A percentile compares a stretch with the other conserved stretches of the same genome.
Conservation (phyloP, 1,284 basidiomycete genomes). For the Sporisorium reilianum region DNA sequence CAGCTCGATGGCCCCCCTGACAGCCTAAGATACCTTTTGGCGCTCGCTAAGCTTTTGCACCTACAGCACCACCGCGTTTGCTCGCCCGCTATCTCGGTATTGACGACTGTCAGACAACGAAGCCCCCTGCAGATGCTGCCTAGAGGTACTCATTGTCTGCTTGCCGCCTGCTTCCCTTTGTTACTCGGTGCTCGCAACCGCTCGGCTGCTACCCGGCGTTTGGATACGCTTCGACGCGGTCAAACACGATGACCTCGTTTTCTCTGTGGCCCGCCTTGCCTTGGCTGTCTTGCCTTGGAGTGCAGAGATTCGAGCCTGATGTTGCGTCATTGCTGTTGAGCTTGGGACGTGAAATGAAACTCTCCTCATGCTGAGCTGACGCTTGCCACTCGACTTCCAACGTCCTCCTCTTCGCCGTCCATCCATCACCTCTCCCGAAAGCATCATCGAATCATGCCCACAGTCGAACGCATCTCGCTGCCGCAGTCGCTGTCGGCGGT, state of each 20-base stretch:
- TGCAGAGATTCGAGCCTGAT: not conserved
- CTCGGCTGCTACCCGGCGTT: not conserved
- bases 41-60: not conserved
- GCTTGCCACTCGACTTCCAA: not conserved
- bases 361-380: not conserved
- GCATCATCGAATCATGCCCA: conserved; percentile 16
- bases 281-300: not conserved
- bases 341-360: not conserved
- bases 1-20: not conserved
- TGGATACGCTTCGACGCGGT: too few relatives aligned
- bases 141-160: not conserved
- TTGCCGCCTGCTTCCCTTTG: conserved; percentile 1
- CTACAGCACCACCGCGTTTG: too few relatives aligned
- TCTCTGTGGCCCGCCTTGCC: too few relatives aligned
- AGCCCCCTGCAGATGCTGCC: conserved; percentile 1
- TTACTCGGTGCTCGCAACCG: not conserved
- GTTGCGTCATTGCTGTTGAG: conserved; percentile 1
- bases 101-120: not conserved
- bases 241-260: too few relatives aligned
- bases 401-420: not conserved
- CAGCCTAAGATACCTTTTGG: not conserved
- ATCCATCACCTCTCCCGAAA: not conserved
- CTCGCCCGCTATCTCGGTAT: not conserved
- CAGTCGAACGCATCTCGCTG: conserved; percentile 31
- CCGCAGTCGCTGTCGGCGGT: conserved; percentile 31